Base-by-base conservation (phyloP, 75 land plant genomes). In the Pseudotsuga menziesii region DNA sequence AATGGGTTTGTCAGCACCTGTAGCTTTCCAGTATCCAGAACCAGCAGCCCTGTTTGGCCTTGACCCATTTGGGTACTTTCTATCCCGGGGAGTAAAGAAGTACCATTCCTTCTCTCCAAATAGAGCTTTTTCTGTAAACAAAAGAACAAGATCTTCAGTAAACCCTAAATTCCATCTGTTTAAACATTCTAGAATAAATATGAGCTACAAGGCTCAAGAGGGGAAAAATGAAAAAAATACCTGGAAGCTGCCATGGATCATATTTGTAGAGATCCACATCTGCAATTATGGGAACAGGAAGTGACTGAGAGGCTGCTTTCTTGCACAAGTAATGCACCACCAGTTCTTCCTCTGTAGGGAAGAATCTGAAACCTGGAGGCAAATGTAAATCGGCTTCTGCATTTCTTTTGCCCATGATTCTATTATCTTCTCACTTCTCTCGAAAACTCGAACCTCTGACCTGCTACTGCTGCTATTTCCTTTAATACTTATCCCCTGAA, bases 181-280 rank as follows among this genome's bases (percentile, higher is more conserved):
- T 62, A 26, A 0, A 62, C 17, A 9, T 62, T 27, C 12, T 62
- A 32, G 29, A 14, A 62, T 26, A 62, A 13, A 14, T 32, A 13
- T 13, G 17, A 17, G 26, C 29, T 62, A 14, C 15, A 62, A 26
- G 17, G 1, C 35, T 9, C 26, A 27, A 27, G 16, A 5, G 4
- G 29, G 1, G 54, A 36, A 32, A 32, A 2, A 4, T 0, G 20
- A 39, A 35, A n/a, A n/a, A 41, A 4, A 14, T 14, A 80, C 82
- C 82, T 54, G 82, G 82, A 35, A 80, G 79, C 35, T 76, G 66
- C 82, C 82, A 80, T 15, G 82, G 82, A 23, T 80, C 79, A 58
- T 32, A 76, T 26, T 80, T 82, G 64, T 82, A 79, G 62, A 82
- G 82, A 71, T 82, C 84, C 57, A 82, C 82, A 36, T 82, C 84